Percentiles rank a stretch among this genome's conserved stretches.
These are phyloP conservation scores for Scheffersomyces coipomensis DNA, from an alignment of 805 yeast genomes.

Conservation along the genomic window DNA sequence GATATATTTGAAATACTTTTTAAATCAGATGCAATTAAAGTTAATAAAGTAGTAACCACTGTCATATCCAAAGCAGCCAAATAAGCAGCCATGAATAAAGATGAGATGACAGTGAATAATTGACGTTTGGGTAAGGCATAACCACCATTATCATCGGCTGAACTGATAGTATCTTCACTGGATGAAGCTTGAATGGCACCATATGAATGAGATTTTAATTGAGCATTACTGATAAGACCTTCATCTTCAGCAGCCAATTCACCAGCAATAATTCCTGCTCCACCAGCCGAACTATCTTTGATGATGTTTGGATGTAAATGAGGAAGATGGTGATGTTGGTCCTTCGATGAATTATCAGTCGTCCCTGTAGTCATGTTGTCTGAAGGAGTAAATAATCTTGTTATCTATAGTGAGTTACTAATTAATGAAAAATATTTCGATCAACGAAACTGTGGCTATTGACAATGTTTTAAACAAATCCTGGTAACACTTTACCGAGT, in stretches of 20 bases:
- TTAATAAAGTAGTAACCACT: constrained; percentile 61
- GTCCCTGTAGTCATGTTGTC: too few relatives aligned
- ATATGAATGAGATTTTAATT: constrained; percentile 12
- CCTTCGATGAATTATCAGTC: too few relatives aligned
- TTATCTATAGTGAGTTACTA: too few relatives aligned
- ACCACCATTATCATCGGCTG: constrained; percentile 15
- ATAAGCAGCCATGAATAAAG: constrained; percentile 42
- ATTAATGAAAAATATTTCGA: too few relatives aligned
- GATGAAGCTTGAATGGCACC: constrained; percentile 12
- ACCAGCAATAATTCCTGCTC: constrained; percentile 33
- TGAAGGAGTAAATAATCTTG: too few relatives aligned
- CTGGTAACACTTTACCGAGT: too few relatives aligned
- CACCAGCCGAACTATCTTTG: constrained; percentile 29
- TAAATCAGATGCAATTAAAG: constrained; percentile 68
- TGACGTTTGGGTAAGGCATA: constrained; percentile 30
- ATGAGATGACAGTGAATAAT: constrained; percentile 26
- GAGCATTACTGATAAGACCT: constrained; percentile 12
- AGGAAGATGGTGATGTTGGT: background rate
- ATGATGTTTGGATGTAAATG: constrained; percentile 15
- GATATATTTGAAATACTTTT: constrained; percentile 60
- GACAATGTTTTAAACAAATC: too few relatives aligned
- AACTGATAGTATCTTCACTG: constrained; percentile 5
- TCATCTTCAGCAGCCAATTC: constrained; percentile 36
- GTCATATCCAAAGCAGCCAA: constrained; percentile 69
- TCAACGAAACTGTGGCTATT: too few relatives aligned